phyloP scores from a whole-genome alignment of 2,329 filamentous ascomycete species.

The Exophiala sp. region DNA sequence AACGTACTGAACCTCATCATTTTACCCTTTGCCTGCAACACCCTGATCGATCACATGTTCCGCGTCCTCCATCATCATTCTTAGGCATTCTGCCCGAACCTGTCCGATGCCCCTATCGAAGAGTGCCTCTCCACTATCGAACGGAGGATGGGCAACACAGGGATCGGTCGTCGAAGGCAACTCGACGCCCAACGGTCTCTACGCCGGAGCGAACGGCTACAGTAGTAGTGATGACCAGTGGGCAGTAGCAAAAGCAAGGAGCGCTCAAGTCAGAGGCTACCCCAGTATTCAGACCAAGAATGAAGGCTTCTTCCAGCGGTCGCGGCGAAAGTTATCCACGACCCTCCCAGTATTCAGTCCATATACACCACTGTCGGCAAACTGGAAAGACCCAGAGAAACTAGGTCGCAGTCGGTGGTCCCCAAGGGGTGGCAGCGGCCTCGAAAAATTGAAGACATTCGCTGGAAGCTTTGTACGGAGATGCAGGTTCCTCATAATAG shows the following conservation, averaged over 20 bases:
- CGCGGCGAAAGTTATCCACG: constrained; percentile 75
- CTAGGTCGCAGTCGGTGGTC: constrained; percentile 58
- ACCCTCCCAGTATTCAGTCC: constrained; percentile 68
- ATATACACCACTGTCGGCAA: constrained; percentile 32
- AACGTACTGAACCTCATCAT: not conserved
- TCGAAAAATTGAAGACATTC: constrained; percentile 35
- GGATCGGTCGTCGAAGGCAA: constrained; percentile 67
- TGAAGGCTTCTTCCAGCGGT: constrained; percentile 80
- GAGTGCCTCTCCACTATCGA: constrained; percentile 78
- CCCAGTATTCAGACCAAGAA: constrained; percentile 77
- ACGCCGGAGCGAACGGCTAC: constrained; percentile 47
- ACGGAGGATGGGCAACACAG: constrained; percentile 85
- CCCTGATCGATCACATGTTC: not conserved
- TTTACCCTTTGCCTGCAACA: not conserved
- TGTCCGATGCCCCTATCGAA: constrained; percentile 76
- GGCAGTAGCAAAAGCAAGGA: constrained; percentile 77
- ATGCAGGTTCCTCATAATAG: constrained; percentile 56
- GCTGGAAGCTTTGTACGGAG: constrained; percentile 59
- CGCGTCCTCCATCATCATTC: not conserved
- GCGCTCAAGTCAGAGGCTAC: constrained; percentile 68
- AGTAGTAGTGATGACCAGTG: constrained; percentile 64
- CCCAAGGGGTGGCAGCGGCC: constrained; percentile 35
- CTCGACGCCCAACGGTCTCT: constrained; percentile 59
- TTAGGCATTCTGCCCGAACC: constrained; percentile 29
- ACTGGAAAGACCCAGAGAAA: constrained; percentile 77